Percentiles rank a stretch among this genome's conserved stretches.
phyloP scores from a whole-genome alignment of 2,329 filamentous ascomycete species.

The Chaetomium globosum region DNA sequence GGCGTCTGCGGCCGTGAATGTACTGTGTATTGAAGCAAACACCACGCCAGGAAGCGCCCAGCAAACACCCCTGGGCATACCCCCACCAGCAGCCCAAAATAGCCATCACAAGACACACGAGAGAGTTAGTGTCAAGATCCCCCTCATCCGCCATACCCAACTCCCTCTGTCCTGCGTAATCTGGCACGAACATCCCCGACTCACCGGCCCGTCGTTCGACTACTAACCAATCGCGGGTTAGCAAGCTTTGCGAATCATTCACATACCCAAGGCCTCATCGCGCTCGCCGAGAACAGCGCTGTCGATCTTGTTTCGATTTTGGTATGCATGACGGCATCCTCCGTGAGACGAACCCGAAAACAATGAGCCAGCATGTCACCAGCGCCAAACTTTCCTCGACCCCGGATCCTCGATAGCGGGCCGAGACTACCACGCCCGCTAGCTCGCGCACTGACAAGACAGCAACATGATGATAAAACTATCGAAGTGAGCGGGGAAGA shows the following conservation, averaged over 20 bases:
- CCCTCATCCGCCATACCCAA: background rate
- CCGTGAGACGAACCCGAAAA: background rate
- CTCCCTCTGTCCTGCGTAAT: background rate
- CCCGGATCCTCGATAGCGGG: background rate
- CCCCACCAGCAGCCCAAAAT: slow-evolving; percentile 6
- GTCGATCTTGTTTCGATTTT: background rate
- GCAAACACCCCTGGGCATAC: background rate
- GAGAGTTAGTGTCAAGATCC: background rate
- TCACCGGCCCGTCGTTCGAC: background rate
- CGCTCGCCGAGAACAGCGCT: background rate
- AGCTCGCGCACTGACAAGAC: background rate
- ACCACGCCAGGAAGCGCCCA: background rate
- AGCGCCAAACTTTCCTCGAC: background rate
- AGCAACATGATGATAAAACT: background rate
- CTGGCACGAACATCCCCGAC: slow-evolving; percentile 3
- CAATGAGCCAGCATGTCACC: background rate
- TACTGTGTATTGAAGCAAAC: too few species aligned
- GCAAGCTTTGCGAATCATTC: background rate
- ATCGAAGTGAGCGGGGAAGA: background rate
- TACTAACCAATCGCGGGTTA: background rate
- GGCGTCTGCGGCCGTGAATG: background rate
- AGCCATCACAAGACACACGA: background rate
- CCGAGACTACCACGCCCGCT: background rate
- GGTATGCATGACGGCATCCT: background rate
- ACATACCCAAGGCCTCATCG: background rate